Conservation (phyloP, 2,329 filamentous ascomycete genomes). For the Pseudodiploospora longispora region DNA sequence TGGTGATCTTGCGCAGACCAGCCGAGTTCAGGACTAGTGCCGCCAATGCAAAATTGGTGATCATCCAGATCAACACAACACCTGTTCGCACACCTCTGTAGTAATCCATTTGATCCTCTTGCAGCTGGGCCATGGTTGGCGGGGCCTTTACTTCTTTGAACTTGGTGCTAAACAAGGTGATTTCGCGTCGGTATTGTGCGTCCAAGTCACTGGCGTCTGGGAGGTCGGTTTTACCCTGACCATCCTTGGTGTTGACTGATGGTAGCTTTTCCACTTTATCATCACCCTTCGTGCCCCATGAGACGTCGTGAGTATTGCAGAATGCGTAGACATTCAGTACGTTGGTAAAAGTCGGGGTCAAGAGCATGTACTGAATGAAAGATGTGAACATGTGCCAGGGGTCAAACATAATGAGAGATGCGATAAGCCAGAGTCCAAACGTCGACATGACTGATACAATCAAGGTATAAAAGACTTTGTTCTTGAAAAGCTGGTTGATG, state of each 20-base stretch:
- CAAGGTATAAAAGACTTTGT: slow-evolving; percentile 84
- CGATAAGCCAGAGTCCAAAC: slow-evolving; percentile 85
- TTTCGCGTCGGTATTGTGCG: slow-evolving; percentile 83
- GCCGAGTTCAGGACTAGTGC: slow-evolving; percentile 82
- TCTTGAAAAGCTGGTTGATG: slow-evolving; percentile 68
- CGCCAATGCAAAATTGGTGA: slow-evolving; percentile 82
- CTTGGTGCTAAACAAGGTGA: slow-evolving; percentile 66
- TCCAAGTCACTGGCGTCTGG: slow-evolving; percentile 94
- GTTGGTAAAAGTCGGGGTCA: slow-evolving; percentile 96
- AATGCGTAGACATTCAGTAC: slow-evolving; percentile 98
- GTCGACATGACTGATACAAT: slow-evolving; percentile 90
- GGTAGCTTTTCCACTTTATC: slow-evolving; percentile 90
- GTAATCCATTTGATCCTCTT: slow-evolving; percentile 93
- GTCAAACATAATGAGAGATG: slow-evolving; percentile 90
- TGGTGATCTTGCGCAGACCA: slow-evolving; percentile 62
- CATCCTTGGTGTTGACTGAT: slow-evolving; percentile 81
- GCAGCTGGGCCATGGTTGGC: slow-evolving; percentile 44
- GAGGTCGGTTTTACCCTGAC: slow-evolving; percentile 84
- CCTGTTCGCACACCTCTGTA: slow-evolving; percentile 92
- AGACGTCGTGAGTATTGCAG: slow-evolving; percentile 96
- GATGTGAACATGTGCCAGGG: slow-evolving; percentile 99
- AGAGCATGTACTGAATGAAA: slow-evolving; percentile 86
- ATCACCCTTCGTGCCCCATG: slow-evolving; percentile 96
- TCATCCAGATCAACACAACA: slow-evolving; percentile 93
- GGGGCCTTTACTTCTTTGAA: slow-evolving; percentile 61